A percentile compares a stretch with the other conserved stretches of the same genome.
Evolutionary conservation across 2,329 filamentous ascomycete species (phyloP).

Genomic region (Reticulascus tulasneorum): DNA sequence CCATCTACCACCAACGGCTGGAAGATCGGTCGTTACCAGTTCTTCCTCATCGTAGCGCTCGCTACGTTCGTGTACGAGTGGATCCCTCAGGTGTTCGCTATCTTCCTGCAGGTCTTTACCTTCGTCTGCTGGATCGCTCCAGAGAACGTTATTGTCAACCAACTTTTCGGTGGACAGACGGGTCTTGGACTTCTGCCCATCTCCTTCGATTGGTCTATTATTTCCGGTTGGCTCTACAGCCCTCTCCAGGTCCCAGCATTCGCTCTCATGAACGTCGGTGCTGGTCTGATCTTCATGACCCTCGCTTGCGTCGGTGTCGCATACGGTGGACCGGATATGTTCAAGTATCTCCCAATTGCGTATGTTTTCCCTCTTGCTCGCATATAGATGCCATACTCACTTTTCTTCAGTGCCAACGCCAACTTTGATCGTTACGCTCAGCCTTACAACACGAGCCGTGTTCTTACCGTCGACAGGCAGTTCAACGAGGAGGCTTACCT

Average conservation of each 20-base stretch:
- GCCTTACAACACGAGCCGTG: slow-evolving; percentile 54
- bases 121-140: slow-evolving; percentile 60
- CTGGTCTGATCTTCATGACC: slow-evolving; percentile 51
- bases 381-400: too few relatives aligned
- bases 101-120: slow-evolving; percentile 46
- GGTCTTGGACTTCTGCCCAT: slow-evolving; percentile 57
- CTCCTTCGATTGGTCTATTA: slow-evolving; percentile 50
- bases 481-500: slow-evolving; percentile 59
- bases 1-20: slow-evolving; percentile 53
- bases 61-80: slow-evolving; percentile 46
- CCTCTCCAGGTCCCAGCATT: slow-evolving; percentile 49
- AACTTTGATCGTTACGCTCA: slow-evolving; percentile 59
- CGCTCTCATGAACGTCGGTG: slow-evolving; percentile 51
- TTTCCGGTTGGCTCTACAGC: slow-evolving; percentile 48
- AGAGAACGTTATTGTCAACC: slow-evolving; percentile 53
- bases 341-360: slow-evolving; percentile 42
- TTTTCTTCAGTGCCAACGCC: slow-evolving; percentile 42
- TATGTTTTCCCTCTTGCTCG: too few relatives aligned
- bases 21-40: slow-evolving; percentile 57
- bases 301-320: slow-evolving; percentile 38
- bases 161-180: slow-evolving; percentile 55
- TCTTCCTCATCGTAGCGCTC: slow-evolving; percentile 54
- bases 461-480: slow-evolving; percentile 49
- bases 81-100: too few relatives aligned
- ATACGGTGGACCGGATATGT: slow-evolving; percentile 41